A percentile compares a stretch with the other conserved stretches of the same genome.
Evolutionary conservation across 345 rosid genomes (phyloP).

Genomic region (Rhizophora apiculata): DNA sequence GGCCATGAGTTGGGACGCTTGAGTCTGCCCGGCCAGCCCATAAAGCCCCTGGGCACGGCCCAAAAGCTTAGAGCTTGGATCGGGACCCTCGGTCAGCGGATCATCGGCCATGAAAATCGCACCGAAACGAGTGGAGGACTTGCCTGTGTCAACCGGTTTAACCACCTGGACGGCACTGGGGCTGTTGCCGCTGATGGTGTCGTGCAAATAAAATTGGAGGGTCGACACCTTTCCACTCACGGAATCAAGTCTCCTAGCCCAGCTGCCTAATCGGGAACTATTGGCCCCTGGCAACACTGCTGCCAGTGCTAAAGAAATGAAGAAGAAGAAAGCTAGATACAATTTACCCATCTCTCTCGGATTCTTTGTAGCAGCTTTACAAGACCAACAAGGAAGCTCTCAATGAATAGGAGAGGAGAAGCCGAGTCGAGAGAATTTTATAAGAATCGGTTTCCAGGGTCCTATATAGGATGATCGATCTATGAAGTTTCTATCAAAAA

Average conservation of each 20-base stretch:
- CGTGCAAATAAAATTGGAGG: conserved; percentile 64
- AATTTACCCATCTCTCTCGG: not conserved
- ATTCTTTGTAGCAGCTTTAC: too few relatives aligned
- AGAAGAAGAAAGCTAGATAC: not conserved
- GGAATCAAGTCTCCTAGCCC: conserved; percentile 31
- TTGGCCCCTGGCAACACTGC: conserved; percentile 7
- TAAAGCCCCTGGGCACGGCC: conserved; percentile 12
- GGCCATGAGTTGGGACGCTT: not conserved
- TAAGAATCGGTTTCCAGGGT: too few relatives aligned
- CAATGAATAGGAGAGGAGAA: too few relatives aligned
- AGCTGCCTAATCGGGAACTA: conserved; percentile 11
- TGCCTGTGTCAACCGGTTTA: conserved; percentile 27
- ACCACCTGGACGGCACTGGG: conserved; percentile 55
- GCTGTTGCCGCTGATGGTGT: conserved; percentile 46
- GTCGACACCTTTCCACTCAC: conserved; percentile 31
- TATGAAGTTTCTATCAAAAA: too few relatives aligned
- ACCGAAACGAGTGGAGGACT: conserved; percentile 7
- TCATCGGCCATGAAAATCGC: conserved; percentile 3
- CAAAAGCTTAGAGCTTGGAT: conserved; percentile 1
- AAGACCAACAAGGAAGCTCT: too few relatives aligned
- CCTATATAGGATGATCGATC: too few relatives aligned
- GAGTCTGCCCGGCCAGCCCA: not conserved
- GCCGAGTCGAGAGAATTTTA: too few relatives aligned
- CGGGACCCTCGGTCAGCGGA: conserved; percentile 8
- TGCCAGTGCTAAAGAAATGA: not conserved